A percentile compares a stretch with the other conserved stretches of the same genome.
phyloP scores from a whole-genome alignment of 2,329 filamentous ascomycete genomes.

The Tolypocladium amazonense region DNA sequence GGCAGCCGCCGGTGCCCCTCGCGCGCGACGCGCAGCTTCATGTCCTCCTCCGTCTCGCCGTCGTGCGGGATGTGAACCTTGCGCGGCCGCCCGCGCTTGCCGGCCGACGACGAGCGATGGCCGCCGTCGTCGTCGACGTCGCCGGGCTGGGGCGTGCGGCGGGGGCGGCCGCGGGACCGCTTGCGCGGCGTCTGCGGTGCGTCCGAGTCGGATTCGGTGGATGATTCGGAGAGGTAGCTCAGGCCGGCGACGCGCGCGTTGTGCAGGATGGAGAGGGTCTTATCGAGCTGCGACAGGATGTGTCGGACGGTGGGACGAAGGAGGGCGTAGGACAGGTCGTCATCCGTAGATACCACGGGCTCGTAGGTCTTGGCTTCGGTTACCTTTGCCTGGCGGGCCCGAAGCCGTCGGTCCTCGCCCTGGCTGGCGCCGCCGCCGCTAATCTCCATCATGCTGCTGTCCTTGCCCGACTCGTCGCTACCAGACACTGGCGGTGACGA shows the following conservation, averaged over 20 bases:
- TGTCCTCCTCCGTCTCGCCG: constrained; percentile 36
- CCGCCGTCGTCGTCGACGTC: constrained; percentile 6
- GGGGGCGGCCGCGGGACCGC: constrained; percentile 16
- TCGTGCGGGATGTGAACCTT: constrained; percentile 26
- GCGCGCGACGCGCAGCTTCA: constrained; percentile 35
- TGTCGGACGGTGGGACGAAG: constrained; percentile 61
- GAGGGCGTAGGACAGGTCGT: constrained; percentile 53
- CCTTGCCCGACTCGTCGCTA: not conserved
- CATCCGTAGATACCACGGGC: constrained; percentile 56
- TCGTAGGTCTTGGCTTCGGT: constrained; percentile 17
- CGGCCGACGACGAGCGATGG: constrained; percentile 1
- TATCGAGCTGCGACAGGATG: constrained; percentile 59
- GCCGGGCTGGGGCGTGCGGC: constrained; percentile 4
- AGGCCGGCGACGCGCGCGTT: constrained; percentile 45
- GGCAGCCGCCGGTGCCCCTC: constrained; percentile 23
- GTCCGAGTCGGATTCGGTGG: constrained; percentile 25
- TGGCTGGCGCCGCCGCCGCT: not conserved
- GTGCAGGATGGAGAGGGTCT: constrained; percentile 60
- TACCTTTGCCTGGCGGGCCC: not conserved
- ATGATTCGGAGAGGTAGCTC: constrained; percentile 27
- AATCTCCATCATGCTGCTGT: not conserved
- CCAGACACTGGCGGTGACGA: constrained; percentile 3
- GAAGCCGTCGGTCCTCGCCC: not conserved
- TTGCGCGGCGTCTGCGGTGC: constrained; percentile 5
- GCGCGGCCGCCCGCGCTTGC: constrained; percentile 26